Base-by-base conservation (phyloP, 78 protist genomes). In the Trichosphaerium sp. region DNA sequence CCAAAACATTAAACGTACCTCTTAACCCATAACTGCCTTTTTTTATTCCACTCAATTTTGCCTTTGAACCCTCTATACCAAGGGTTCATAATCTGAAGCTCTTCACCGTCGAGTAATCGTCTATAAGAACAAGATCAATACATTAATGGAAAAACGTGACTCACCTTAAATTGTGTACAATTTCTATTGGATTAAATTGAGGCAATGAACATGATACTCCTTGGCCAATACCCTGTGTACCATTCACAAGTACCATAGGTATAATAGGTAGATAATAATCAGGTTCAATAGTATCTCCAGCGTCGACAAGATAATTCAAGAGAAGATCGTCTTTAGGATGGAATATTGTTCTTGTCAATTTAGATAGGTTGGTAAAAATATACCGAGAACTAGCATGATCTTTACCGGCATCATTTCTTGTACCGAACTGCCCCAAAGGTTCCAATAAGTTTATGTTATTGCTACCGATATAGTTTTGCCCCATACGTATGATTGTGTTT, bases 201-300 rank as follows among this genome's bases (percentile, higher is more conserved):
- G n/a, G n/a, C n/a, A n/a, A n/a, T n/a, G n/a, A n/a, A n/a, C n/a
- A n/a, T n/a, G n/a, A n/a, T n/a, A n/a, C n/a, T n/a, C 97, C 99
- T 1, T 96, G 89, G n/a, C 97, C 98, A 44, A 95, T 94, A 41
- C 99, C 99, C n/a, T 48, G 79, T 1, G 83, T 34, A 11, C 99
- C 99, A 69, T 98, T 98, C 57, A 96, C 88, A 3, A 98, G 88
- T 21, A 79, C 85, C 84, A 91, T 80, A n/a, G 99, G 99, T 18
- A 97, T 59, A 39, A 94, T 56, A 2, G 99, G 99, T 8, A 84
- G 18, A 83, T 95, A 98, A 32, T 0, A 83, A 38, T 1, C 39
- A 11, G 99, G 99, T 82, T 98, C 99, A 37, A 98, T 89, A 15
- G 8, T 1, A 74, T 74, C 72, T 5, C 98, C 98, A 10, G 95